Conservation (phyloP, 495 filamentous ascomycete genomes). For the Penicillium argentinense region DNA sequence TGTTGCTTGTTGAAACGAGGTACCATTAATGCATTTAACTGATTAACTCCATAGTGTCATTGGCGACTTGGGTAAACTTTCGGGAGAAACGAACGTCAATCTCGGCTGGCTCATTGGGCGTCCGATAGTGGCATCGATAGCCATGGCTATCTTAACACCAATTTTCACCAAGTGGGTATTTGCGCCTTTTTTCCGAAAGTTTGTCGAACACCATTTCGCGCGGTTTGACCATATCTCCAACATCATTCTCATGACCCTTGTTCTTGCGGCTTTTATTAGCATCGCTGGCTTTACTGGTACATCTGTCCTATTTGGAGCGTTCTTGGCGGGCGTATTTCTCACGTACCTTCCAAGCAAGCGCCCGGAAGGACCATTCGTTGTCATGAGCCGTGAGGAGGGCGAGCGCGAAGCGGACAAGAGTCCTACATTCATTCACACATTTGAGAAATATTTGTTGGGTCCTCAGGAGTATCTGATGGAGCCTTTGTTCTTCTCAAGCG, state of each 20-base stretch:
- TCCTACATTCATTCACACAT: slow-evolving; percentile 36
- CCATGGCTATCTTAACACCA: slow-evolving; percentile 50
- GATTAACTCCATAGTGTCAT: slow-evolving; percentile 45
- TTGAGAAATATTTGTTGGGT: slow-evolving; percentile 30
- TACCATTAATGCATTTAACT: not conserved
- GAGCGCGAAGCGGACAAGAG: slow-evolving; percentile 42
- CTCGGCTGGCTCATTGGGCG: slow-evolving; percentile 47
- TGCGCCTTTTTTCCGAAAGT: slow-evolving; percentile 40
- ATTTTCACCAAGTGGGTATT: slow-evolving; percentile 47
- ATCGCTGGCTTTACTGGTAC: slow-evolving; percentile 60
- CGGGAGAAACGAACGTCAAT: slow-evolving; percentile 28
- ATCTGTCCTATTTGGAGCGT: slow-evolving; percentile 66
- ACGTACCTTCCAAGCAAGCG: slow-evolving; percentile 45
- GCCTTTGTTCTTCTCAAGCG: slow-evolving; percentile 71
- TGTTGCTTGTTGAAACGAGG: not conserved
- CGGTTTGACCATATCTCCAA: slow-evolving; percentile 32
- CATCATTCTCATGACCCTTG: slow-evolving; percentile 39
- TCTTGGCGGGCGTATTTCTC: slow-evolving; percentile 59
- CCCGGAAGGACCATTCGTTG: slow-evolving; percentile 33
- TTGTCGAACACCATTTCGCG: slow-evolving; percentile 33
- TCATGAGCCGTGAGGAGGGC: slow-evolving; percentile 33
- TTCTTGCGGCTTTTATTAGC: slow-evolving; percentile 49
- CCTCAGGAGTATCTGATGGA: slow-evolving; percentile 56
- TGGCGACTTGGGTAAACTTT: slow-evolving; percentile 37
- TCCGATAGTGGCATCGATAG: slow-evolving; percentile 56